phyloP scores from a whole-genome alignment of 2,329 filamentous ascomycete species.

The Onygenales sp. region DNA sequence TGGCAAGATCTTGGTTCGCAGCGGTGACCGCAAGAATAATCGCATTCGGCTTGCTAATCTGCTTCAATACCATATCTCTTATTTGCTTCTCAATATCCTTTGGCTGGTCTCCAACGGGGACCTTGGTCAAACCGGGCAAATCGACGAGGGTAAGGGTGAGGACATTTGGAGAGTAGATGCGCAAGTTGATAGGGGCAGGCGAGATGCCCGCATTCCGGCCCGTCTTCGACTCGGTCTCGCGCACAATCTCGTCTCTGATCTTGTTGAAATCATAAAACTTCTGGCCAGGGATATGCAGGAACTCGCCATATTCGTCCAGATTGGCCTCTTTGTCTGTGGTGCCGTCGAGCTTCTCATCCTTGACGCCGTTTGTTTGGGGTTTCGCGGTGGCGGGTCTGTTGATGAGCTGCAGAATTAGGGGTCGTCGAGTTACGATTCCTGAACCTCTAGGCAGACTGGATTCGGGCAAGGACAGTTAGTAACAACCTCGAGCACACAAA shows the following conservation, averaged over 20 bases:
- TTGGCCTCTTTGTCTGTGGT: constrained; percentile 76
- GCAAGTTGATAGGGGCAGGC: constrained; percentile 89
- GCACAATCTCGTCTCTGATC: constrained; percentile 93
- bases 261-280: constrained; percentile 98
- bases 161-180: constrained; percentile 97
- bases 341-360: constrained; percentile 52
- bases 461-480: constrained; percentile 6
- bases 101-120: constrained; percentile 91
- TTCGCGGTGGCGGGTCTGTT: constrained; percentile 62
- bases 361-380: constrained; percentile 60
- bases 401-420: constrained; percentile 94
- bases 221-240: constrained; percentile 93
- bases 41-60: constrained; percentile 96
- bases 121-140: constrained; percentile 90
- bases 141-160: constrained; percentile 94
- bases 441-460: constrained; percentile 86
- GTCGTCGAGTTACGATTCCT: constrained; percentile 92
- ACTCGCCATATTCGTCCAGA: constrained; percentile 95
- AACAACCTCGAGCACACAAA: constrained; percentile 5
- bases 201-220: constrained; percentile 95
- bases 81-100: constrained; percentile 96
- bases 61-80: constrained; percentile 94
- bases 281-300: constrained; percentile 92
- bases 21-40: constrained; percentile 95
- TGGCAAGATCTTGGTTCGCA: constrained; percentile 95